These are phyloP conservation scores for Astrothelium macrocarpum DNA, from an alignment of 495 filamentous ascomycete species.

Conservation along the genomic window DNA sequence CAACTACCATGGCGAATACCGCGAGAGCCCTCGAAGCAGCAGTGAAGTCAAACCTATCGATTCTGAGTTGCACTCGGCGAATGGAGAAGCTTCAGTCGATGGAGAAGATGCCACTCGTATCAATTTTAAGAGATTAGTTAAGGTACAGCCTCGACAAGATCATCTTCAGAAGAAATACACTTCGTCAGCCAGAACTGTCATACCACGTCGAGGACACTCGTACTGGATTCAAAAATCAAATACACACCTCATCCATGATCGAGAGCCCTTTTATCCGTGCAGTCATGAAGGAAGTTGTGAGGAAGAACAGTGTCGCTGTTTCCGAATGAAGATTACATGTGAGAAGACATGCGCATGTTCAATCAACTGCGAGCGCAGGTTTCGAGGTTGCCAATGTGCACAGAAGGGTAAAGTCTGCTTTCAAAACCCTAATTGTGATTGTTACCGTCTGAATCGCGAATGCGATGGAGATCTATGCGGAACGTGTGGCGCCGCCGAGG, in stretches of 20 bases:
- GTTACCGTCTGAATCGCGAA: conserved; percentile 52
- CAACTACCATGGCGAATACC: conserved; percentile 25
- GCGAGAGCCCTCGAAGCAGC: not conserved
- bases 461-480: conserved; percentile 62
- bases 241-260: conserved; percentile 16
- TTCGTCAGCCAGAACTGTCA: not conserved
- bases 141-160: not conserved
- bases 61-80: not conserved
- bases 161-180: not conserved
- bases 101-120: conserved; percentile 13
- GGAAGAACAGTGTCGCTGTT: conserved; percentile 45
- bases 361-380: conserved; percentile 50
- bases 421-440: conserved; percentile 46
- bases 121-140: conserved; percentile 7
- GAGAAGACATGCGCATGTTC: conserved; percentile 58
- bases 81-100: conserved; percentile 18
- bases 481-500: conserved; percentile 52
- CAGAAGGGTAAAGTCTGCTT: conserved; percentile 36
- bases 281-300: conserved; percentile 31
- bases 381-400: conserved; percentile 56
- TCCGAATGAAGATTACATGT: conserved; percentile 46
- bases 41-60: not conserved
- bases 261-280: conserved; percentile 32
- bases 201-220: not conserved
- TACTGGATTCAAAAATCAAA: conserved; percentile 6